phyloP scores from a whole-genome alignment of 257 asterid species.

The Avicennia marina region DNA sequence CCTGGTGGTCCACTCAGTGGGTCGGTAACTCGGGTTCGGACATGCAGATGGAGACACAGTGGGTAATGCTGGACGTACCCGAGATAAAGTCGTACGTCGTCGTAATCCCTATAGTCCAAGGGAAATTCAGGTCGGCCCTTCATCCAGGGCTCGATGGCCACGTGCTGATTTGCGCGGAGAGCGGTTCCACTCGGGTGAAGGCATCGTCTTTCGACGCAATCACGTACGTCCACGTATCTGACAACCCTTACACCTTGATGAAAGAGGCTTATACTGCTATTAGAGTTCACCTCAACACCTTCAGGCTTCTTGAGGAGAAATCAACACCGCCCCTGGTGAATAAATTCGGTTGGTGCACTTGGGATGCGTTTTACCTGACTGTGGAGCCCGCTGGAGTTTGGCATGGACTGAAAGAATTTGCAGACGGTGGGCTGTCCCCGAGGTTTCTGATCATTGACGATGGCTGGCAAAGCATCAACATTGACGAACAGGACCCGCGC shows the following conservation, averaged over 20 bases:
- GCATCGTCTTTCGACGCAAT: slow-evolving; percentile 35
- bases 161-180: slow-evolving; percentile 47
- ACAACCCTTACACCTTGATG: slow-evolving; percentile 60
- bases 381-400: slow-evolving; percentile 55
- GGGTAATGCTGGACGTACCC: slow-evolving; percentile 59
- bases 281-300: slow-evolving; percentile 58
- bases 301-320: slow-evolving; percentile 60
- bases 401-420: slow-evolving; percentile 44
- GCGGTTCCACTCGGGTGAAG: slow-evolving; percentile 44
- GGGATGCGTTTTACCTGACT: slow-evolving; percentile 59
- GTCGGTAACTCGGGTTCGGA: slow-evolving; percentile 57
- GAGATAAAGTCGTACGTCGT: slow-evolving; percentile 45
- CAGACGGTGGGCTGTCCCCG: slow-evolving; percentile 48
- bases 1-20: slow-evolving; percentile 88
- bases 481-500: slow-evolving; percentile 33
- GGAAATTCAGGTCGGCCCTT: slow-evolving; percentile 56
- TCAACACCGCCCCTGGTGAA: slow-evolving; percentile 49
- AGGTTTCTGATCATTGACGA: slow-evolving; percentile 65
- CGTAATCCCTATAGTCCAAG: slow-evolving; percentile 48
- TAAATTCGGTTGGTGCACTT: slow-evolving; percentile 64
- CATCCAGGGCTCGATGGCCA: slow-evolving; percentile 54
- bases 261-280: slow-evolving; percentile 54
- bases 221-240: slow-evolving; percentile 56
- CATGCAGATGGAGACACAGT: slow-evolving; percentile 68
- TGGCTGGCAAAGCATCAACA: slow-evolving; percentile 68